A percentile compares a stretch with the other conserved stretches of the same genome.
Conservation (phyloP, 139 green algal genomes). For the Chlorella sp. region DNA sequence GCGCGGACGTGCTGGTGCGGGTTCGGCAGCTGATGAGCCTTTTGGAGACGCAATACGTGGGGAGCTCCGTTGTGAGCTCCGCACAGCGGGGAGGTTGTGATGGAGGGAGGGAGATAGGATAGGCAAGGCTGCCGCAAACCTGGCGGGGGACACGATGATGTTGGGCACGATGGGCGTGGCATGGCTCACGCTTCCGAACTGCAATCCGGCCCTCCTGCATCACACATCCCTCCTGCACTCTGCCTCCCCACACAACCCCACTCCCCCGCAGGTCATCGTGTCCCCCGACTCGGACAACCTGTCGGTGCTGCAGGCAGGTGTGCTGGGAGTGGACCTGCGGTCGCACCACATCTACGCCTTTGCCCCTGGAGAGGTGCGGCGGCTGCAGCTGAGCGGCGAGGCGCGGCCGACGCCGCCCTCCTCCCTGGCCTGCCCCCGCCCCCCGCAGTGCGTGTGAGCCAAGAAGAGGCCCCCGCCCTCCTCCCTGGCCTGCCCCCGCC, state of each 20-base stretch:
- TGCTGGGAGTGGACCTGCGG: slow-evolving; percentile 71
- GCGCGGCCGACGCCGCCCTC: slow-evolving; percentile 10
- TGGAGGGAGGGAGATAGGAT: background rate
- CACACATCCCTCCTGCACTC: background rate
- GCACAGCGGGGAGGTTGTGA: background rate
- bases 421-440: slow-evolving; percentile 34
- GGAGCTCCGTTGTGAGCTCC: slow-evolving; percentile 48
- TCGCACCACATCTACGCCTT: slow-evolving; percentile 64
- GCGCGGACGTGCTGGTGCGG: slow-evolving; percentile 74
- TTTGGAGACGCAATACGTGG: slow-evolving; percentile 61
- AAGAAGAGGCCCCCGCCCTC: slow-evolving; percentile 2
- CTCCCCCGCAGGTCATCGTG: slow-evolving; percentile 57
- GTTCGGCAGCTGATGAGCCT: slow-evolving; percentile 74
- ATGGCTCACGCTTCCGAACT: background rate
- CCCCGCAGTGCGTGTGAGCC: slow-evolving; percentile 29
- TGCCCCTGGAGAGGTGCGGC: slow-evolving; percentile 65
- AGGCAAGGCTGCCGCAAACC: background rate
- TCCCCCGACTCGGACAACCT: slow-evolving; percentile 77
- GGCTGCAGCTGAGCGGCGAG: slow-evolving; percentile 46
- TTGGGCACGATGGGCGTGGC: background rate
- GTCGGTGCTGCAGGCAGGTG: slow-evolving; percentile 73
- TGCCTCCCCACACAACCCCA: background rate
- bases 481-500: slow-evolving; percentile 34
- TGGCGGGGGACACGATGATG: background rate
- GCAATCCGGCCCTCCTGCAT: background rate